phyloP scores from a whole-genome alignment of 805 yeast genomes.

The Tanozyma kutaoensis region DNA sequence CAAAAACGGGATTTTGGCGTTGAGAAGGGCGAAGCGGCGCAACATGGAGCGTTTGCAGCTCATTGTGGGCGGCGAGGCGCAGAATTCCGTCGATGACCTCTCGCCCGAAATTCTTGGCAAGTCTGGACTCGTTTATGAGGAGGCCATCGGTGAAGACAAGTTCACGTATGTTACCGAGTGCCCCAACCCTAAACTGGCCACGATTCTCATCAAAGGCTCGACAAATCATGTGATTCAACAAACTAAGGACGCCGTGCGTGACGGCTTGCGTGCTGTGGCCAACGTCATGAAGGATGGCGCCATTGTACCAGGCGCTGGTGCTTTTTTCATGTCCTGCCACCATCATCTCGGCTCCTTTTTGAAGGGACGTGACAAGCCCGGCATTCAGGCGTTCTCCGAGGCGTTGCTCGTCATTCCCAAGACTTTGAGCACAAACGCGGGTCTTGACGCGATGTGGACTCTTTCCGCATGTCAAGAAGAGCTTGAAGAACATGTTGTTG shows the following conservation, averaged over 20 bases:
- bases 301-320: conserved; percentile 95
- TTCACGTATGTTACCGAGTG: conserved; percentile 91
- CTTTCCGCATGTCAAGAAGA: conserved; percentile 85
- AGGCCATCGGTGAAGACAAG: conserved; percentile 92
- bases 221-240: conserved; percentile 81
- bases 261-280: conserved; percentile 89
- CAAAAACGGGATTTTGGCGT: conserved; percentile 81
- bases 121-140: conserved; percentile 86
- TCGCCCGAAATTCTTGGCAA: conserved; percentile 68
- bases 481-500: conserved; percentile 67
- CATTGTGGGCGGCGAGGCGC: conserved; percentile 95
- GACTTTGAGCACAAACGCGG: conserved; percentile 84
- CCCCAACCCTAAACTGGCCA: conserved; percentile 80
- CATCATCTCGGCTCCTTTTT: conserved; percentile 44
- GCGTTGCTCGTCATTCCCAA: conserved; percentile 86
- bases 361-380: conserved; percentile 81
- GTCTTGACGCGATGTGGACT: conserved; percentile 85
- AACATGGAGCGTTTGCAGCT: conserved; percentile 97
- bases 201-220: conserved; percentile 88
- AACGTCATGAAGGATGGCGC: conserved; percentile 78
- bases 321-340: conserved; percentile 78
- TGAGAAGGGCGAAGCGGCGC: conserved; percentile 96
- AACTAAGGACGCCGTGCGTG: conserved; percentile 94
- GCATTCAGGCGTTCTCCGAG: conserved; percentile 88
- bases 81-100: conserved; percentile 91